phyloP scores from a whole-genome alignment of 2,329 filamentous ascomycete genomes.

The Thyridium curvatum region DNA sequence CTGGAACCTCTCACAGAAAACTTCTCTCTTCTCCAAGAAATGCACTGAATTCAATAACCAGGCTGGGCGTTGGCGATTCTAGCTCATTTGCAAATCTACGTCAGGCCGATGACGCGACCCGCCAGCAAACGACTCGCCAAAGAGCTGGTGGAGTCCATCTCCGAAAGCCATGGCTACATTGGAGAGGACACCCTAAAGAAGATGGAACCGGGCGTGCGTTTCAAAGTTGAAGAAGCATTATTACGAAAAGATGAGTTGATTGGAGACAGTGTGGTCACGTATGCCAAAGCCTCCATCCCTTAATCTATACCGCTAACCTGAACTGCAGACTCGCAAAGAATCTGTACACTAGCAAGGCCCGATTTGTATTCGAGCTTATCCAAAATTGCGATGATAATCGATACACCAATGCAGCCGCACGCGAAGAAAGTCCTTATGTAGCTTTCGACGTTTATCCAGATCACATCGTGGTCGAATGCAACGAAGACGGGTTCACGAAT shows the following conservation, averaged over 20 bases:
- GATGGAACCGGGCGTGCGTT: slow-evolving; percentile 6
- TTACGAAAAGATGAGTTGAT: slow-evolving; percentile 11
- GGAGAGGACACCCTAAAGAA: slow-evolving; percentile 5
- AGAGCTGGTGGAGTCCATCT: slow-evolving; percentile 10
- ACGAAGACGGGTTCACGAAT: slow-evolving; percentile 38
- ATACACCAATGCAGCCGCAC: slow-evolving; percentile 20
- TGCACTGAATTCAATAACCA: too few relatives aligned
- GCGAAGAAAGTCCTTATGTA: slow-evolving; percentile 18
- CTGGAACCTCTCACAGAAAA: too few relatives aligned
- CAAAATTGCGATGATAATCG: slow-evolving; percentile 49
- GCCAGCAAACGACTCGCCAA: not conserved
- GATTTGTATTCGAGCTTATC: slow-evolving; percentile 46
- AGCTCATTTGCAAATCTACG: too few relatives aligned
- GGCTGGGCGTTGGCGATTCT: too few relatives aligned
- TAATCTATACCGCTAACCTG: too few relatives aligned
- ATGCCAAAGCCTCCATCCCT: slow-evolving; percentile 2
- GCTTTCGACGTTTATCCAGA: slow-evolving; percentile 27
- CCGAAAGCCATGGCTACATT: slow-evolving; percentile 14
- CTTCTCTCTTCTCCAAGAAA: too few relatives aligned
- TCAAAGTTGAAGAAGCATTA: slow-evolving; percentile 9
- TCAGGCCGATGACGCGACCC: too few relatives aligned
- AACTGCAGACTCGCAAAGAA: slow-evolving; percentile 30
- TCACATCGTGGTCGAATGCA: slow-evolving; percentile 39
- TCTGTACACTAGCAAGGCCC: slow-evolving; percentile 32
- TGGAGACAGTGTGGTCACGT: slow-evolving; percentile 15